Percentiles rank a stretch among this genome's conserved stretches.
These are phyloP conservation scores for Triticum urartu DNA, from an alignment of 176 grass and related monocot genomes.

Conservation along the genomic window DNA sequence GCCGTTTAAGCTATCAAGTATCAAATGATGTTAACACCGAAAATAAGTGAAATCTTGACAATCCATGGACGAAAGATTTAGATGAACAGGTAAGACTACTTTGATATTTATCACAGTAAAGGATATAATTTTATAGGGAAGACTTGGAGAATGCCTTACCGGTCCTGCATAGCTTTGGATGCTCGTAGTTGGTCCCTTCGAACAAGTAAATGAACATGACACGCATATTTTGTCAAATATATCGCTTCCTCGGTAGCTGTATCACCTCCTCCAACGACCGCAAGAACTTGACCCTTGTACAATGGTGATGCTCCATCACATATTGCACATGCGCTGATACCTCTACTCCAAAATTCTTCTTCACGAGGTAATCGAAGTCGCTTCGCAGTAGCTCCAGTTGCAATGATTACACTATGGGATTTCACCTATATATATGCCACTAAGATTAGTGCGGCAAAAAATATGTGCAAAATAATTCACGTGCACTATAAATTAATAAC, in stretches of 20 bases:
- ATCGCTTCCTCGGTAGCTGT: constrained; percentile 91
- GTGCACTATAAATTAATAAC: not conserved
- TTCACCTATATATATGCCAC: constrained; percentile 59
- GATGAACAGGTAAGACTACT: constrained; percentile 12
- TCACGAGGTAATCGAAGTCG: constrained; percentile 77
- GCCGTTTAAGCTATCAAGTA: not conserved
- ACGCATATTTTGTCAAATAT: constrained; percentile 98
- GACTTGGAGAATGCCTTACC: constrained; percentile 45
- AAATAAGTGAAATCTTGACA: constrained; percentile 16
- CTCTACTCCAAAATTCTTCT: constrained; percentile 99
- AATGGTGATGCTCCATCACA: constrained; percentile 94
- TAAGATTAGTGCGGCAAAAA: constrained; percentile 29
- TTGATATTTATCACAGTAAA: not conserved
- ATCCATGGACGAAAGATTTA: not conserved
- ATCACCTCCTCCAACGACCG: constrained; percentile 93
- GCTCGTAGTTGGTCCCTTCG: constrained; percentile 62
- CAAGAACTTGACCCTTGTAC: constrained; percentile 89
- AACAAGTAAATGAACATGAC: constrained; percentile 96
- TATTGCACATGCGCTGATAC: constrained; percentile 97
- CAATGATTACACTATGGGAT: constrained; percentile 83
- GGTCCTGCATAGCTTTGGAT: constrained; percentile 99
- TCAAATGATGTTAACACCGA: not conserved
- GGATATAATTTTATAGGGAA: not conserved
- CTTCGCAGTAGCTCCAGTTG: constrained; percentile 90
- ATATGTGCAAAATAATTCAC: not conserved